These are phyloP conservation scores for Arthrobotrys conoides DNA, from an alignment of 2,329 filamentous ascomycete species.

Conservation along the genomic window DNA sequence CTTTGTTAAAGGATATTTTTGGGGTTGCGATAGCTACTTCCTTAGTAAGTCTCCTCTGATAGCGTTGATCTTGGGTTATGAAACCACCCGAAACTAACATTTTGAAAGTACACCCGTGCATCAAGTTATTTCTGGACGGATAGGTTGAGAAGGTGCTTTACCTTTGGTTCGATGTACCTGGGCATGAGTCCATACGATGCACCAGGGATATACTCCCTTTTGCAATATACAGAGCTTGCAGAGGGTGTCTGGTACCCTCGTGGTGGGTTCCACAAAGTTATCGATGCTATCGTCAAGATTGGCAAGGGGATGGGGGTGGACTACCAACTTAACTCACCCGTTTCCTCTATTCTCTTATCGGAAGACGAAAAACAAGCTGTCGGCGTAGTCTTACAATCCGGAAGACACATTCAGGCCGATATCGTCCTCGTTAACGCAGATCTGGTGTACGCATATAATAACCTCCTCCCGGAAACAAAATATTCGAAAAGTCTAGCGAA, in stretches of 20 bases:
- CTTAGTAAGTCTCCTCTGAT: slow-evolving; percentile 72
- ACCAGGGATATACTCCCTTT: slow-evolving; percentile 79
- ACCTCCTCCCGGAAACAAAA: slow-evolving; percentile 73
- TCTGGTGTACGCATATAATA: slow-evolving; percentile 80
- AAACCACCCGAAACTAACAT: background rate
- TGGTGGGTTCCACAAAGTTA: slow-evolving; percentile 78
- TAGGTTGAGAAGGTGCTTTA: slow-evolving; percentile 78
- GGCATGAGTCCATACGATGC: slow-evolving; percentile 84
- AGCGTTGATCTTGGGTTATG: slow-evolving; percentile 64
- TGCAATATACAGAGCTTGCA: slow-evolving; percentile 82
- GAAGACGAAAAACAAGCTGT: slow-evolving; percentile 71
- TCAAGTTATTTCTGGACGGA: slow-evolving; percentile 79
- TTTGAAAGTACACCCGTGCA: slow-evolving; percentile 72
- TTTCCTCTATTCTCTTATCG: slow-evolving; percentile 72
- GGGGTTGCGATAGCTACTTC: slow-evolving; percentile 68
- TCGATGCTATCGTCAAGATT: slow-evolving; percentile 76
- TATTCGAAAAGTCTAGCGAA: slow-evolving; percentile 51
- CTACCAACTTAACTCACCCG: slow-evolving; percentile 74
- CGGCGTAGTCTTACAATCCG: slow-evolving; percentile 74
- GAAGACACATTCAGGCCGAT: slow-evolving; percentile 75
- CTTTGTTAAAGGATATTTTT: slow-evolving; percentile 74
- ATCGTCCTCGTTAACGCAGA: slow-evolving; percentile 79
- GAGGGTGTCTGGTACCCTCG: slow-evolving; percentile 83
- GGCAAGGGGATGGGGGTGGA: slow-evolving; percentile 75
- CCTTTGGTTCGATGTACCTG: slow-evolving; percentile 86